Evolutionary conservation across 257 asterid genomes (phyloP).

Genomic region (Oldenlandia corymbosa): DNA sequence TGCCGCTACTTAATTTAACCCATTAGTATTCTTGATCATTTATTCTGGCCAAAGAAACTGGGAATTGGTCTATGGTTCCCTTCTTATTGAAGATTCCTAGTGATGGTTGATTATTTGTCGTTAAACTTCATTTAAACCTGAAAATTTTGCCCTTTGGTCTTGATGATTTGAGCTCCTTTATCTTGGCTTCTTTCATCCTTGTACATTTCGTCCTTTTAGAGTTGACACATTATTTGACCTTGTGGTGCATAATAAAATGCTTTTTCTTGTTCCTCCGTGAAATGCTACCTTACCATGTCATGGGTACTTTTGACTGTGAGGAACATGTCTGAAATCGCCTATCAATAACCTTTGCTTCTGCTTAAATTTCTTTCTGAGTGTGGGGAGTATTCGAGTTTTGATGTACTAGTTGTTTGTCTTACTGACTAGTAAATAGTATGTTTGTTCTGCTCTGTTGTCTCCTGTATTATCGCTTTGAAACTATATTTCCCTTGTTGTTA

Average conservation of each 20-base stretch:
- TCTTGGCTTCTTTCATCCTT: not conserved
- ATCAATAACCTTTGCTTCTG: not conserved
- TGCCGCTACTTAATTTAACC: too few species aligned
- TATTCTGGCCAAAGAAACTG: too few species aligned
- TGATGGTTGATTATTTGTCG: not conserved
- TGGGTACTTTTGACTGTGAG: not conserved
- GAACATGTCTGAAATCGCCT: not conserved
- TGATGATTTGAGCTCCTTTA: not conserved
- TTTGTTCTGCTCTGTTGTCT: not conserved
- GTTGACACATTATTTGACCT: not conserved
- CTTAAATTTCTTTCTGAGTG: not conserved
- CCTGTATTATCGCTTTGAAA: not conserved
- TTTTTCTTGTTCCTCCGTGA: not conserved
- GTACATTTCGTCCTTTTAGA: not conserved
- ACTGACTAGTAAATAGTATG: not conserved
- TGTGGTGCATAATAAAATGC: not conserved
- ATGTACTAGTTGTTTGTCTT: not conserved
- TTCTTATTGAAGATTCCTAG: not conserved
- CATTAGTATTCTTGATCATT: too few species aligned
- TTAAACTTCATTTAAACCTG: not conserved
- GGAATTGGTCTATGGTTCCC: not conserved
- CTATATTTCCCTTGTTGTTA: conserved; percentile 8
- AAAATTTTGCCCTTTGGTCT: not conserved
- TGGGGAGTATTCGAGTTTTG: not conserved
- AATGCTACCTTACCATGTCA: not conserved